Evolutionary conservation across 164 flowering plant genomes (phyloP).

Genomic region (Vitis rupestris): DNA sequence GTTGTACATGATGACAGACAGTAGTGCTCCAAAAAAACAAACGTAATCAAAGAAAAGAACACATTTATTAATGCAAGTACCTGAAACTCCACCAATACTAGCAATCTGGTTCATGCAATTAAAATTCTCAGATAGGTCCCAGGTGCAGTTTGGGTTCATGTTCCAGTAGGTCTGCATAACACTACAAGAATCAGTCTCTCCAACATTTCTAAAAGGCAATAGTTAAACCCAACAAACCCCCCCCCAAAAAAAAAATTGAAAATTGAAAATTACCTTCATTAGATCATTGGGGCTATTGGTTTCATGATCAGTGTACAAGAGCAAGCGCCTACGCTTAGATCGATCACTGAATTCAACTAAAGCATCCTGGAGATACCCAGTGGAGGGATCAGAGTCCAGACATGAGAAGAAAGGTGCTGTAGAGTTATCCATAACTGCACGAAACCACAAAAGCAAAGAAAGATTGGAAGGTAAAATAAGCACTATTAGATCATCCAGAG

Average conservation of each 20-base stretch:
- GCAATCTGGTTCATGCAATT: slow-evolving; percentile 22
- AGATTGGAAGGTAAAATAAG: not conserved
- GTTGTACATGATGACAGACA: no score
- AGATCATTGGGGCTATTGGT: slow-evolving; percentile 7
- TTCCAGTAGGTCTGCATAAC: slow-evolving; percentile 29
- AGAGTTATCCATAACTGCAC: slow-evolving; percentile 36
- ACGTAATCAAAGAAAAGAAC: not conserved
- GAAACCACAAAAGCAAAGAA: not conserved
- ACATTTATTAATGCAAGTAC: slow-evolving; percentile 7
- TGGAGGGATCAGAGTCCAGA: slow-evolving; percentile 31
- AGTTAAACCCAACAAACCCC: no score
- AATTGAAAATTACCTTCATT: slow-evolving; percentile 16
- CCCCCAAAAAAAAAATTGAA: not conserved
- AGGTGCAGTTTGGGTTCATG: slow-evolving; percentile 21
- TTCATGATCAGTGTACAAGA: slow-evolving; percentile 6
- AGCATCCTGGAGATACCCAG: slow-evolving; percentile 73
- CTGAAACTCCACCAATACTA: slow-evolving; percentile 17
- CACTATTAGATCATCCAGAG: no score
- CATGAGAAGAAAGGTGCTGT: slow-evolving; percentile 20
- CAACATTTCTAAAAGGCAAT: not conserved
- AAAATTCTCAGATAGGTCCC: slow-evolving; percentile 24
- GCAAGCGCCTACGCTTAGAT: slow-evolving; percentile 46
- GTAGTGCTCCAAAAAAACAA: not conserved
- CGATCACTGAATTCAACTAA: slow-evolving; percentile 43
- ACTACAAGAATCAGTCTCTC: not conserved